Evolutionary conservation across 371 early-diverging fungal genomes (phyloP), one percentile per base, ranked within the genome.

Genomic region (Mucor velutinosus): DNA sequence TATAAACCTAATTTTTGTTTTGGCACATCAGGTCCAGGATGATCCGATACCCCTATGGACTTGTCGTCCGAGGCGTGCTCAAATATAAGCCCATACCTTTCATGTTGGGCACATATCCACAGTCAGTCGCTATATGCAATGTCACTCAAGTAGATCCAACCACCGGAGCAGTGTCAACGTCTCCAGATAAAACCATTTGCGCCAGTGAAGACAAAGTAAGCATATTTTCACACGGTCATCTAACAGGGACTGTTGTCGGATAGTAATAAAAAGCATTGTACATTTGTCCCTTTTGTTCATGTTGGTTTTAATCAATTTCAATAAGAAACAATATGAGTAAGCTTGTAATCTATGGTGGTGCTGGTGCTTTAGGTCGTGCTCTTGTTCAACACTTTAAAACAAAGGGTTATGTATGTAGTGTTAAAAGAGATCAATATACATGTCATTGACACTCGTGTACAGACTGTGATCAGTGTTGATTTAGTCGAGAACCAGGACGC

Each of bases 311-410:
- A 41, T 39, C 25, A 29, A 33, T 0, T 27, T 33, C 33, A 37
- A 8, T 1, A 35, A 35, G 11, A 63, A 19, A 39, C 19, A 62
- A 37, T 7, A 88, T 87, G 85, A 83, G 82, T 32, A 84, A 76
- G 70, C 90, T 91, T 37, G 83, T 97, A 37, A 91, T 97, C 25
- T 93, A 91, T 77, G 98, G 98, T 60, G 97, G 97, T 57, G 86
- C 92, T 47, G 98, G 98, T 47, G 95, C 94, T 58, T 91, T 97
- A 29, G 98, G 98, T 33, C 85, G 92, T 30, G 84, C 89, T 47
- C 71, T 92, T 60, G 92, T 95, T 59, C 74, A 80, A 12, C 75
- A 80, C 45, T 95, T 98, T 73, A 87, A 88, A 62, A 72, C 80
- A 43, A 84, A 88, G 41, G 82, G 89, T 32, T 96, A 92, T 91